Evolutionary conservation across 2,329 filamentous ascomycete genomes (phyloP), one percentile per base, ranked within the genome.

Genomic region (Ophiostoma fasciatum): DNA sequence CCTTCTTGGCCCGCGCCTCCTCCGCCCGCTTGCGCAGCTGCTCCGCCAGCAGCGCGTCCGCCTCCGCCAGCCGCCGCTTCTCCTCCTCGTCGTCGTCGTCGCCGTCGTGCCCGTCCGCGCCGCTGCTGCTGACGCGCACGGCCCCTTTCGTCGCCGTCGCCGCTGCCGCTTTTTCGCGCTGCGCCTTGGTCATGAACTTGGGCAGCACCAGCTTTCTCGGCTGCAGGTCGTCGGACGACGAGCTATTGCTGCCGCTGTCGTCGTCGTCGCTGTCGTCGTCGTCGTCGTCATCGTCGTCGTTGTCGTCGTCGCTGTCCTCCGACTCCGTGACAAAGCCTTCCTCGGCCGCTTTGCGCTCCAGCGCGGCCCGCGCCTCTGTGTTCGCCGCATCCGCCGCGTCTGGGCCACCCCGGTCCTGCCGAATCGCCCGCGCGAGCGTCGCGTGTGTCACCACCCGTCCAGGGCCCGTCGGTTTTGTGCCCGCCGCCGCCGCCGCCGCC

Each of bases 1-100:
- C n/a, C 0, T 75, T 74, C 1, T 76, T 74, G 1, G 76, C 76
- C 15, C 15, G 28, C 17, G 23, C 33, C 11, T 25, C 23, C 23
- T 25, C 23, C 23, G 11, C 11, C 23, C 13, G 23, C 23, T 25
- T 25, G 23, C 23, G 23, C 23, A 96, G 74, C 52, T 96, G 85
- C 47, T 87, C 83, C 52, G 94, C 84, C 12, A 98, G 74, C 9
- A 96, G 62, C 38, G 72, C 76, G 53, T 94, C 79, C 11, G 80
- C 73, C 40, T 78, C 74, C 27, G 79, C 77, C 52, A 78, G 74
- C 25, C 73, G 74, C 25, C 73, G 69, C 2, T 66, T 74, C 38
- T 69, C 49, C 15, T 28, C 38, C 20, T 43, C 46, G 7, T 42
- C 44, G 13, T 48, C 38, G n/a, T 36, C 27, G 4, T 36, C 25